Conservation (phyloP, 2,329 filamentous ascomycete genomes). For the Verticillium nubilum region DNA sequence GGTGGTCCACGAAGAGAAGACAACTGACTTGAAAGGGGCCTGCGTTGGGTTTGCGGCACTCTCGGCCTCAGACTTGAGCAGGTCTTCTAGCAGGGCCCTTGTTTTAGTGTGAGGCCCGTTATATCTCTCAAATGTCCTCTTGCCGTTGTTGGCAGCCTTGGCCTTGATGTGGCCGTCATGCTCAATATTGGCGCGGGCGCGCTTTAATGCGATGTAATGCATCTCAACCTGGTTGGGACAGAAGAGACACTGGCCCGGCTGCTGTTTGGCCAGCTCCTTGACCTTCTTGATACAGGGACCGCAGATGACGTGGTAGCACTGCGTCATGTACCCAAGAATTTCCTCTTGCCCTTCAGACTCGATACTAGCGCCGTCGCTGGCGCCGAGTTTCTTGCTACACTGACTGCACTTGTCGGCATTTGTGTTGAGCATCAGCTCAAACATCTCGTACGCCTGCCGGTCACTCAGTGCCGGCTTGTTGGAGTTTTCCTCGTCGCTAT, state of each 20-base stretch:
- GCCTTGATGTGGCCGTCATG: slow-evolving; percentile 44
- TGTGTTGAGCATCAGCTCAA: slow-evolving; percentile 77
- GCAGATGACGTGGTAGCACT: slow-evolving; percentile 85
- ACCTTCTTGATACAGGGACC: slow-evolving; percentile 60
- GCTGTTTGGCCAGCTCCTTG: slow-evolving; percentile 44
- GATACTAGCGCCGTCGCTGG: slow-evolving; percentile 48
- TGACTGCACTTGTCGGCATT: slow-evolving; percentile 67
- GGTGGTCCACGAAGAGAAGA: slow-evolving; percentile 95
- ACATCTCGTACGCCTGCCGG: slow-evolving; percentile 78
- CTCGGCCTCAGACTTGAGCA: slow-evolving; percentile 59
- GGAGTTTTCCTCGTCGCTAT: slow-evolving; percentile 61
- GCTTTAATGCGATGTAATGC: slow-evolving; percentile 63
- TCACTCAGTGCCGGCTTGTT: slow-evolving; percentile 54
- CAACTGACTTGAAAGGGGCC: slow-evolving; percentile 81
- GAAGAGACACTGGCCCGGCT: slow-evolving; percentile 55
- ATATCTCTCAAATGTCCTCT: slow-evolving; percentile 57
- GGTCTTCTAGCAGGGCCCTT: slow-evolving; percentile 68
- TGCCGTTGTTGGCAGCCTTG: slow-evolving; percentile 13
- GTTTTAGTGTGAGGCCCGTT: slow-evolving; percentile 90
- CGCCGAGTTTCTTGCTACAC: slow-evolving; percentile 62
- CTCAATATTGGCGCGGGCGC: slow-evolving; percentile 51
- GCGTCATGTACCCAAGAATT: slow-evolving; percentile 72
- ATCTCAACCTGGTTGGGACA: slow-evolving; percentile 62
- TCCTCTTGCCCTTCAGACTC: slow-evolving; percentile 57
- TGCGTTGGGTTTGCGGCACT: slow-evolving; percentile 57